Percentiles rank a stretch among this genome's conserved stretches.
Conservation (phyloP, 1,284 basidiomycete genomes). For the Inonotus hispidus region DNA sequence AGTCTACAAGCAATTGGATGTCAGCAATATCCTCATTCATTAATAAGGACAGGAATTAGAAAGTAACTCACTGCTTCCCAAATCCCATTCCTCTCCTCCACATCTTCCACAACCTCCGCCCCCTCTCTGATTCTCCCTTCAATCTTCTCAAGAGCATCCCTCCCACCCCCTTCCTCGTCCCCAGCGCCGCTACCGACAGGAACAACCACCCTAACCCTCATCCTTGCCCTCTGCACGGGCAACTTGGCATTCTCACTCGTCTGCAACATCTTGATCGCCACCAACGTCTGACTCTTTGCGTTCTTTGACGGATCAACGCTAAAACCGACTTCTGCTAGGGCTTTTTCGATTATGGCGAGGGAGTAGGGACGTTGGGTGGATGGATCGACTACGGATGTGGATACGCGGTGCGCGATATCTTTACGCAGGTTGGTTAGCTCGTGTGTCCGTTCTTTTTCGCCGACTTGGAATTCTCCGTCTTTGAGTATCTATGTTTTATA, state of each 20-base stretch:
- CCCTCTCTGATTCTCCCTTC: constrained; percentile 69
- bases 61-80: constrained; percentile 78
- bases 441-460: constrained; percentile 93
- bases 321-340: constrained; percentile 92
- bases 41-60: constrained; percentile 12
- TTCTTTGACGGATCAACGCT: constrained; percentile 86
- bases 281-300: constrained; percentile 92
- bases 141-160: constrained; percentile 44
- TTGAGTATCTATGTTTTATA: constrained; percentile 69
- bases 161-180: no score
- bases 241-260: constrained; percentile 60
- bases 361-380: constrained; percentile 85
- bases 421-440: constrained; percentile 80
- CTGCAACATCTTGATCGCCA: constrained; percentile 85
- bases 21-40: not conserved
- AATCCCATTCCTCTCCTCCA: constrained; percentile 68
- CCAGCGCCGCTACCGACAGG: constrained; percentile 36
- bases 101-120: constrained; percentile 82
- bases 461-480: constrained; percentile 96
- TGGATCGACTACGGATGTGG: constrained; percentile 95
- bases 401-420: constrained; percentile 92
- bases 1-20: constrained; percentile 42
- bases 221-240: constrained; percentile 87
- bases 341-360: constrained; percentile 96
- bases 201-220: constrained; percentile 86